Base-by-base conservation (phyloP, 768 basidiomycete genomes). In the Tephrocybe sp. region DNA sequence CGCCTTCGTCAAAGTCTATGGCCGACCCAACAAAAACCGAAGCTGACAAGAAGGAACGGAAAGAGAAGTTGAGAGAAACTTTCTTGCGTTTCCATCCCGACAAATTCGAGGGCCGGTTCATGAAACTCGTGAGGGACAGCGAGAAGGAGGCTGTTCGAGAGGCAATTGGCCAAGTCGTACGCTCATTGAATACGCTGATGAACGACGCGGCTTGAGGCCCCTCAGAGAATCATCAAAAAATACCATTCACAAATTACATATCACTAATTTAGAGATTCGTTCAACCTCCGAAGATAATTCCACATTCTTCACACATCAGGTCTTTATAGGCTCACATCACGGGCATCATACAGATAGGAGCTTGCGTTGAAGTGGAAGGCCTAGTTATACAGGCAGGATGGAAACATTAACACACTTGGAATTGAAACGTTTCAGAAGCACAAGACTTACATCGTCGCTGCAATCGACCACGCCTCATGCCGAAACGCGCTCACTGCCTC, bases 71-170 rank as follows among this genome's bases (percentile, higher is more conserved):
- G 37, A 72, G 84, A 57, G 87, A 88, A 65, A 76, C 84, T 0
- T 74, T 88, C 58, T 64, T 89, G 21, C 82, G 87, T 16, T 90
- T 86, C 62, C 88, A 90, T 60, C 88, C 88, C 1, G 88, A 90
- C 65, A 90, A 90, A 62, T 89, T 89, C 46, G 86, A 90, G 62
- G 86, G 88, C 16, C 75, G 88, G 27, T 68, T 89, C 40, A 80
- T 88, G 76, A 62, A 63, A 41, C 70, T 72, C 4, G 72, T 89
- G 5, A 59, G 56, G 35, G 67, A 70, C 26, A 58, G 56, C 11
- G 85, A 90, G 19, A 64, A 59, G 58, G 75, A 74, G 35, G 60
- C 54, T 13, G 83, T 87, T 2, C 69, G 69, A 43, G 82, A 86
- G 54, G 85, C 74, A 0, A 82, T 85, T 16, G 85, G 82, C 5